phyloP scores from a whole-genome alignment of 306 rosid genomes.

The Cicer bijugum region DNA sequence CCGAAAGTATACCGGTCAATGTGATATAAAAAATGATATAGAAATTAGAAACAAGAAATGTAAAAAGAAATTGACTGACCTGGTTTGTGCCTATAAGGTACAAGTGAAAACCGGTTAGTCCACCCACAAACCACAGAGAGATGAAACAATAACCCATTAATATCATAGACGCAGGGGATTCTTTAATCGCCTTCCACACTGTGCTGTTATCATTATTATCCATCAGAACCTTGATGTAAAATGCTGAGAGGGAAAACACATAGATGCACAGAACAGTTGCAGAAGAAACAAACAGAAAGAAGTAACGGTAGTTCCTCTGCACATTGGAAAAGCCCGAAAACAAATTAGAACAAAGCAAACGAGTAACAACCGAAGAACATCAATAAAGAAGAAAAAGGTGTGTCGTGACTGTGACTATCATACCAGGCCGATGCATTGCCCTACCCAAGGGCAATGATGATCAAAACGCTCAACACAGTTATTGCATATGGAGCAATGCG shows the following conservation, averaged over 20 bases:
- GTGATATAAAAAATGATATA: constrained; percentile 33
- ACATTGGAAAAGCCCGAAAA: constrained; percentile 42
- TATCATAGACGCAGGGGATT: constrained; percentile 85
- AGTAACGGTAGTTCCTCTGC: constrained; percentile 91
- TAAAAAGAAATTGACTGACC: constrained; percentile 58
- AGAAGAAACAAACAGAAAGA: constrained; percentile 88
- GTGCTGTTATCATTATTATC: constrained; percentile 56
- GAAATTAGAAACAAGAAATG: constrained; percentile 43
- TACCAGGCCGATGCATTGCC: constrained; percentile 98
- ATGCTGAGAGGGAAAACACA: constrained; percentile 81
- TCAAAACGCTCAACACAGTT: constrained; percentile 97
- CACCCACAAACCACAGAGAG: constrained; percentile 94
- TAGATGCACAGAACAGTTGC: constrained; percentile 89
- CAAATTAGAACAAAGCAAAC: constrained; percentile 40
- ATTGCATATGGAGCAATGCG: constrained; percentile 95
- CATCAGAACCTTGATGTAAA: constrained; percentile 83
- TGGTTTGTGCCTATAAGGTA: constrained; percentile 89
- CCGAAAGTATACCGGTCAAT: neutral
- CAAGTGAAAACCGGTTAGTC: constrained; percentile 87
- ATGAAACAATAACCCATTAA: constrained; percentile 84
- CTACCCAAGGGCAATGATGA: constrained; percentile 99
- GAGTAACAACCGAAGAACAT: constrained; percentile 35
- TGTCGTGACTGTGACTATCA: constrained; percentile 39
- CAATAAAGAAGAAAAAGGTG: constrained; percentile 25
- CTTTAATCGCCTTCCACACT: constrained; percentile 89